Conservation (phyloP, 768 basidiomycete species). For the Amanita brunnescens region DNA sequence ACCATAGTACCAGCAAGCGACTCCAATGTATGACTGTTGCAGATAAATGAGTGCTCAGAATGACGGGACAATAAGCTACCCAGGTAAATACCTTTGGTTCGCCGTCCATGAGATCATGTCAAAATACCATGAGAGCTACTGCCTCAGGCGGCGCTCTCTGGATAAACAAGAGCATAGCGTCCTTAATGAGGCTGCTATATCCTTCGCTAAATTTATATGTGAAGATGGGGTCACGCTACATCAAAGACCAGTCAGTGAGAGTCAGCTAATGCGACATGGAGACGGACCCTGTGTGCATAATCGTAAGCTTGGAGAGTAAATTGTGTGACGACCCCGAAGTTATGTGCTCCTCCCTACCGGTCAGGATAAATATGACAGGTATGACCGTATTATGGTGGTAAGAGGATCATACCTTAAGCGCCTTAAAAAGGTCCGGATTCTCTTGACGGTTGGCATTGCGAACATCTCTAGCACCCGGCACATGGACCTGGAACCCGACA, state of each 20-base stretch:
- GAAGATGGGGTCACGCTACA: not conserved
- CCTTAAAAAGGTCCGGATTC: not conserved
- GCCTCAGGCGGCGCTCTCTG: not conserved
- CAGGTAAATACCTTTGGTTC: not conserved
- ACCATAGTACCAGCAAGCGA: not conserved
- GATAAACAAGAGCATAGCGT: not conserved
- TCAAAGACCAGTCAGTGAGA: not conserved
- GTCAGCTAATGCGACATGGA: not conserved
- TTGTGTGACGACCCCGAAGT: not conserved
- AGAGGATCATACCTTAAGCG: not conserved
- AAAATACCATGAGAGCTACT: not conserved
- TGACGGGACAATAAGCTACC: not conserved
- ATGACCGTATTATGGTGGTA: not conserved
- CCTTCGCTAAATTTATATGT: not conserved
- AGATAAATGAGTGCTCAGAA: not conserved
- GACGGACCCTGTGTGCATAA: not conserved
- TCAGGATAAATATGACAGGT: not conserved
- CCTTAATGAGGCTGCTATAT: not conserved
- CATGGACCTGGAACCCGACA: conserved; percentile 16
- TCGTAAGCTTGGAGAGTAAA: not conserved
- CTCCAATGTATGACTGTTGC: not conserved
- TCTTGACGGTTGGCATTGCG: not conserved
- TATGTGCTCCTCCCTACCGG: not conserved
- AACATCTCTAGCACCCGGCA: conserved; percentile 15
- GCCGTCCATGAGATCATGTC: not conserved